These are phyloP conservation scores for Plasmodium vivax DNA, from an alignment of 169 alveolate genomes.

Conservation along the genomic window DNA sequence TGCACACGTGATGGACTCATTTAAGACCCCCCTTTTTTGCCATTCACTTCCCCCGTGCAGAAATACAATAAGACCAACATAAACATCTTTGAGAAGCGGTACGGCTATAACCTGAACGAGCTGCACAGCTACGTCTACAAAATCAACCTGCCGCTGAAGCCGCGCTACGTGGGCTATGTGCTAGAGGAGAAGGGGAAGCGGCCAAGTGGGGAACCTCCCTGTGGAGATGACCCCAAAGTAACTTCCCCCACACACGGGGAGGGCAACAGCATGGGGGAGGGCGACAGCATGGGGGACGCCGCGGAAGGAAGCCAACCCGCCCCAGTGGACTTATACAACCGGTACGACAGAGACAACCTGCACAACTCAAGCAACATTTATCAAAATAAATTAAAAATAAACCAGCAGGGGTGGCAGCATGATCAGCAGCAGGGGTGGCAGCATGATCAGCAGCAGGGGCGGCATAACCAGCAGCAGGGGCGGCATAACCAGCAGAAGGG, in stretches of 20 bases:
- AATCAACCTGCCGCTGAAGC: slow-evolving; percentile 51
- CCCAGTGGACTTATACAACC: slow-evolving; percentile 27
- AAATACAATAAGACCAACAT: slow-evolving; percentile 32
- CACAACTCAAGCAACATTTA: slow-evolving; percentile 40
- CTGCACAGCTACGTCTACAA: slow-evolving; percentile 49
- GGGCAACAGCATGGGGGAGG: not conserved
- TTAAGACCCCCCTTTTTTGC: not conserved
- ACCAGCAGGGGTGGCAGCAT: not conserved
- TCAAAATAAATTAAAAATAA: slow-evolving; percentile 50
- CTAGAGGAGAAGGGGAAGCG: slow-evolving; percentile 19
- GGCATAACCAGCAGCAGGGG: too few relatives aligned
- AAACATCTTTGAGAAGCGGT: slow-evolving; percentile 42
- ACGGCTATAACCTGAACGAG: slow-evolving; percentile 61
- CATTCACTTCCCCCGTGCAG: not conserved
- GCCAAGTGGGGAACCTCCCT: not conserved
- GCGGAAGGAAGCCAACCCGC: not conserved
- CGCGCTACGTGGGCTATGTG: slow-evolving; percentile 37
- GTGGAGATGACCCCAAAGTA: not conserved
- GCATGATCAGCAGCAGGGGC: not conserved
- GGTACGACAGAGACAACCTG: slow-evolving; percentile 30
- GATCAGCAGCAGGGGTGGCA: not conserved
- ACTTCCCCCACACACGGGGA: not conserved
- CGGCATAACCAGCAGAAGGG: not conserved
- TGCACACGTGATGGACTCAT: not conserved
- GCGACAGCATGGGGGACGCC: not conserved